Evolutionary conservation across 805 yeast genomes (phyloP).

Genomic region (Hanseniaspora nectarophila): DNA sequence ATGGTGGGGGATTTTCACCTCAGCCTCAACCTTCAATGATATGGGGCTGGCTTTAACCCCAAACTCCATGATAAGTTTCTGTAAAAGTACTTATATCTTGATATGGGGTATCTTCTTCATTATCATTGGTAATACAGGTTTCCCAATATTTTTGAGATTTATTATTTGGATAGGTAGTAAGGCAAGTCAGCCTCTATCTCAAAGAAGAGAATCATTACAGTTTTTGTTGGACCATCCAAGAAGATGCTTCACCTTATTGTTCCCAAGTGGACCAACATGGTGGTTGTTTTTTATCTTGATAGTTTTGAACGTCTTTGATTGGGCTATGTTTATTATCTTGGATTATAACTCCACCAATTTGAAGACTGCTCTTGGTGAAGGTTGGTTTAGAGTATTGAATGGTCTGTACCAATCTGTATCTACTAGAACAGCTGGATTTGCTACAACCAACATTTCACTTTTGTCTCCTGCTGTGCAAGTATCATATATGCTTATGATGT

Average conservation of each 20-base stretch:
- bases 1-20: slow-evolving; percentile 91
- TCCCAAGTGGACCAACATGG: slow-evolving; percentile 91
- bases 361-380: background rate
- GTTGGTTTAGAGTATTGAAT: slow-evolving; percentile 48
- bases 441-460: slow-evolving; percentile 53
- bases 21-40: slow-evolving; percentile 72
- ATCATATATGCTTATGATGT: slow-evolving; percentile 93
- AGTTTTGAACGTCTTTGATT: slow-evolving; percentile 61
- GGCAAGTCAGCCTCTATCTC: slow-evolving; percentile 51
- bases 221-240: slow-evolving; percentile 91
- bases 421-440: slow-evolving; percentile 88
- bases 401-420: slow-evolving; percentile 86
- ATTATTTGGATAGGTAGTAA: slow-evolving; percentile 71
- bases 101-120: slow-evolving; percentile 57
- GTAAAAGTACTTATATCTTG: slow-evolving; percentile 51
- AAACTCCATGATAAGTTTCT: slow-evolving; percentile 62
- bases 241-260: slow-evolving; percentile 84
- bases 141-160: slow-evolving; percentile 72
- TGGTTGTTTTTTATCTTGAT: slow-evolving; percentile 74
- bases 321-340: slow-evolving; percentile 65
- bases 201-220: slow-evolving; percentile 61
- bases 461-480: slow-evolving; percentile 89
- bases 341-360: slow-evolving; percentile 57
- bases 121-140: slow-evolving; percentile 88
- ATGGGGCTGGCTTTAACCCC: slow-evolving; percentile 74